Evolutionary conservation across 225 moss, liverwort and hornwort genomes (phyloP).

Genomic region (Antitrichia curtipendula): DNA sequence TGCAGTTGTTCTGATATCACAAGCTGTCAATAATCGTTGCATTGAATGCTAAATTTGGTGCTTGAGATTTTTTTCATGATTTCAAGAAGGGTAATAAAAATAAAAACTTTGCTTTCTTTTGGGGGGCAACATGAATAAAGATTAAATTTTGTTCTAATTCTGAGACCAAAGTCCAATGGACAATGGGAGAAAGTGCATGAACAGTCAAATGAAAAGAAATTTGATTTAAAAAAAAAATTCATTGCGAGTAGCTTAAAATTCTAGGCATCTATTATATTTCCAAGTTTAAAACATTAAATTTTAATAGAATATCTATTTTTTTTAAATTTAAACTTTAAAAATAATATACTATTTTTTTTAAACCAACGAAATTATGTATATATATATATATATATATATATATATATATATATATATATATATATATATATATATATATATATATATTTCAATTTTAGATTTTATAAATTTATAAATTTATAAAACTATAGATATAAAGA

Average conservation of each 20-base stretch:
- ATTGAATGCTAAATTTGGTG: not conserved
- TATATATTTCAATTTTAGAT: too few relatives aligned
- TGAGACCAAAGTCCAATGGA: fast-evolving
- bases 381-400: too few relatives aligned
- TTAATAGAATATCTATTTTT: not conserved
- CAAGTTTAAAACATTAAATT: fast-evolving
- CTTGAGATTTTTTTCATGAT: not conserved
- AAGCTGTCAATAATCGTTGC: too few relatives aligned
- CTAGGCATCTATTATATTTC: not conserved
- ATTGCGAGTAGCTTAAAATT: not conserved
- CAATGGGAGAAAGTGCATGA: not conserved
- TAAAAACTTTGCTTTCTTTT: not conserved
- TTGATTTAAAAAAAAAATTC: not conserved
- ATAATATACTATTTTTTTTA: not conserved
- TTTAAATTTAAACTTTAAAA: too few relatives aligned
- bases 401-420: too few relatives aligned
- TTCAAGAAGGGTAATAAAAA: not conserved
- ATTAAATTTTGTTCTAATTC: not conserved
- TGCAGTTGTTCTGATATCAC: too few relatives aligned
- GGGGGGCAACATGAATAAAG: not conserved
- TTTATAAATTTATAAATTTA: not conserved
- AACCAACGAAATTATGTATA: too few relatives aligned
- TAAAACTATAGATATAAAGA: not conserved
- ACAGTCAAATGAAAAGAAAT: not conserved
- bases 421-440: too few relatives aligned